Evolutionary conservation across 1,284 basidiomycete species (phyloP).

Genomic region (Trametes polyzona): DNA sequence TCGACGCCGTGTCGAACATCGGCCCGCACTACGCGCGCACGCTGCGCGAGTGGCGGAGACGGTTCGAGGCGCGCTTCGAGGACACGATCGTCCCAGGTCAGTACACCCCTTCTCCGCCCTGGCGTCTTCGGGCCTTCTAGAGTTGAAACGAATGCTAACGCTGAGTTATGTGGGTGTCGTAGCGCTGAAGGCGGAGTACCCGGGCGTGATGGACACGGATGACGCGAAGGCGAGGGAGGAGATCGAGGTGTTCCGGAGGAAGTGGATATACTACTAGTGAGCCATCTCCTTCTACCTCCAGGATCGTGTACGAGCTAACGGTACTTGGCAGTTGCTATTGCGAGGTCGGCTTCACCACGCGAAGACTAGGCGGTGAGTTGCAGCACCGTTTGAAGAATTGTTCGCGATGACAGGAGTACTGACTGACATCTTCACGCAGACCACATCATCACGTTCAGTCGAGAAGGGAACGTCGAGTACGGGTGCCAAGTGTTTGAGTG

Average conservation of each 20-base stretch:
- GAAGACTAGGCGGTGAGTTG: slow-evolving; percentile 68
- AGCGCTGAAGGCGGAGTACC: slow-evolving; percentile 65
- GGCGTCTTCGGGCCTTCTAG: background rate
- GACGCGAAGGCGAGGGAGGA: slow-evolving; percentile 50
- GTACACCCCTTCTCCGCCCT: background rate
- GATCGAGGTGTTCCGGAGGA: slow-evolving; percentile 77
- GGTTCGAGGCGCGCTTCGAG: slow-evolving; percentile 72
- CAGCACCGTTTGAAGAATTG: background rate
- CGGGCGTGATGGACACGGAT: slow-evolving; percentile 49
- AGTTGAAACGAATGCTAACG: background rate
- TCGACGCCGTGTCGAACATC: slow-evolving; percentile 80
- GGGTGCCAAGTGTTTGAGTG: slow-evolving; percentile 45
- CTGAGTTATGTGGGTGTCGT: background rate
- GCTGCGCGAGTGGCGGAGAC: slow-evolving; percentile 77
- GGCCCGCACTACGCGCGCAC: slow-evolving; percentile 84
- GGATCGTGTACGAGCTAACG: background rate
- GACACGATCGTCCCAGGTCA: slow-evolving; percentile 57
- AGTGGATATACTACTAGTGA: slow-evolving; percentile 76
- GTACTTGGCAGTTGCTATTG: slow-evolving; percentile 63
- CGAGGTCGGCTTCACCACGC: slow-evolving; percentile 74
- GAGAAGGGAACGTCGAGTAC: slow-evolving; percentile 60
- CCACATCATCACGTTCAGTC: slow-evolving; percentile 60
- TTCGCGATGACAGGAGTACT: slow-evolving; percentile 1
- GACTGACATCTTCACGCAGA: slow-evolving; percentile 38
- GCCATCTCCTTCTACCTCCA: slow-evolving; percentile 9